Percentiles rank a stretch among this genome's conserved stretches.
Evolutionary conservation across 2,329 filamentous ascomycete species (phyloP).

Genomic region (Pseudopithomyces maydicus): DNA sequence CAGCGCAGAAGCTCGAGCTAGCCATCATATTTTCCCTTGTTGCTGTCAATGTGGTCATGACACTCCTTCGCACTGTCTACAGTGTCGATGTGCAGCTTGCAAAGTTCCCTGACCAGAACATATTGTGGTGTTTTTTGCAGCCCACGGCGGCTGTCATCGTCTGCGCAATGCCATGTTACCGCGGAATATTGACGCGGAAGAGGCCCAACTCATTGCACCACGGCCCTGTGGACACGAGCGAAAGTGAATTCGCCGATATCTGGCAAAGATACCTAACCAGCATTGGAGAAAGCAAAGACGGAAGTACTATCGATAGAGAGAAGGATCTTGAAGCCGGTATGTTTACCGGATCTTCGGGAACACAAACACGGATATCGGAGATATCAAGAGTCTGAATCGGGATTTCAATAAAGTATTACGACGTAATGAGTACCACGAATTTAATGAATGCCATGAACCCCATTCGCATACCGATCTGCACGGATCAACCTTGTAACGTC

Average conservation of each 20-base stretch:
- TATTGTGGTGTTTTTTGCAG: constrained; percentile 14
- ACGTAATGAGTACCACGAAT: not conserved
- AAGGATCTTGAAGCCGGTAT: not conserved
- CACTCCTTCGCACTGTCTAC: constrained; percentile 12
- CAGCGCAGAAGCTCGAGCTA: constrained; percentile 6
- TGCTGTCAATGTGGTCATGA: constrained; percentile 9
- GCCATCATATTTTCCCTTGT: constrained; percentile 13
- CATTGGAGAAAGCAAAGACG: not conserved
- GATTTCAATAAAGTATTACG: not conserved
- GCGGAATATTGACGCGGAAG: constrained; percentile 2
- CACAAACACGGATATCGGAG: not conserved
- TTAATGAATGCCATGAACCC: not conserved
- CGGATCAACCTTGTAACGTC: not conserved
- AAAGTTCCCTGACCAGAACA: constrained; percentile 2
- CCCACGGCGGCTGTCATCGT: constrained; percentile 15
- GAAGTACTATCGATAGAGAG: not conserved
- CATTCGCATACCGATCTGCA: not conserved
- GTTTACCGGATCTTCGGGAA: not conserved
- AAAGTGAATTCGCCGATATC: constrained; percentile 1
- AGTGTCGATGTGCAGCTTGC: not conserved
- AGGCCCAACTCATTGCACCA: not conserved
- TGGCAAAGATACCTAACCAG: not conserved
- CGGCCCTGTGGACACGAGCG: not conserved
- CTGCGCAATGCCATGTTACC: constrained; percentile 16
- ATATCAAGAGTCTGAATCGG: not conserved